phyloP scores from a whole-genome alignment of 208 protist genomes.

The Blastocrithidia nonstop region DNA sequence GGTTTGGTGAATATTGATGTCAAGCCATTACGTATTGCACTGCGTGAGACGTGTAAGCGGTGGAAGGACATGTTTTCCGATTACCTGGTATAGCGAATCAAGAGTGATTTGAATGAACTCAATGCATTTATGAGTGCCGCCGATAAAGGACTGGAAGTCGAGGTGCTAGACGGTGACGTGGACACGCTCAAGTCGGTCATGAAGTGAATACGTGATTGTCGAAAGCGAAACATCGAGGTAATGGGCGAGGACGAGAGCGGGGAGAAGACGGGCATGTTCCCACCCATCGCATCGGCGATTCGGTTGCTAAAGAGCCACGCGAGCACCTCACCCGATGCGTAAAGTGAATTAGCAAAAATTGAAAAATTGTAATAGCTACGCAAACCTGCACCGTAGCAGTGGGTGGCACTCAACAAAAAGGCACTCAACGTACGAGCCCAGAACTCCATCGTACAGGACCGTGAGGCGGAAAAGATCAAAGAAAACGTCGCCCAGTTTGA shows the following conservation, averaged over 20 bases:
- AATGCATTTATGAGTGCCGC: conserved; percentile 88
- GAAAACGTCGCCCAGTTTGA: conserved; percentile 68
- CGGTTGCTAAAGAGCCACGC: conserved; percentile 84
- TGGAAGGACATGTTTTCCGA: conserved; percentile 92
- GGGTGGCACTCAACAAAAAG: conserved; percentile 85
- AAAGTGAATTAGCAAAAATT: conserved; percentile 75
- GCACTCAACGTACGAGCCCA: conserved; percentile 86
- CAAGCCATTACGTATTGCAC: conserved; percentile 89
- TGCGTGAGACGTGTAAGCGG: conserved; percentile 83
- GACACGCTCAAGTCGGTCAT: conserved; percentile 86
- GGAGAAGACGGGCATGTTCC: conserved; percentile 82
- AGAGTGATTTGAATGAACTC: conserved; percentile 60
- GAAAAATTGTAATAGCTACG: conserved; percentile 83
- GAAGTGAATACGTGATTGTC: conserved; percentile 86
- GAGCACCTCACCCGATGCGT: conserved; percentile 52
- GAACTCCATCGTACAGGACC: conserved; percentile 86
- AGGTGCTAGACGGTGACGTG: conserved; percentile 81
- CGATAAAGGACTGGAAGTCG: conserved; percentile 84
- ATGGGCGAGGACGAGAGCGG: conserved; percentile 73
- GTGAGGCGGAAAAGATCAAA: conserved; percentile 88
- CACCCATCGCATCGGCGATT: conserved; percentile 81
- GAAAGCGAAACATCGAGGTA: conserved; percentile 70
- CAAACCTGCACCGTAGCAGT: conserved; percentile 84
- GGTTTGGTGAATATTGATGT: conserved; percentile 90
- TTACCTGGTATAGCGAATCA: conserved; percentile 87